A percentile compares a stretch with the other conserved stretches of the same genome.
Conservation (phyloP, 441 rosid genomes). For the Rhodomyrtus psidioides region DNA sequence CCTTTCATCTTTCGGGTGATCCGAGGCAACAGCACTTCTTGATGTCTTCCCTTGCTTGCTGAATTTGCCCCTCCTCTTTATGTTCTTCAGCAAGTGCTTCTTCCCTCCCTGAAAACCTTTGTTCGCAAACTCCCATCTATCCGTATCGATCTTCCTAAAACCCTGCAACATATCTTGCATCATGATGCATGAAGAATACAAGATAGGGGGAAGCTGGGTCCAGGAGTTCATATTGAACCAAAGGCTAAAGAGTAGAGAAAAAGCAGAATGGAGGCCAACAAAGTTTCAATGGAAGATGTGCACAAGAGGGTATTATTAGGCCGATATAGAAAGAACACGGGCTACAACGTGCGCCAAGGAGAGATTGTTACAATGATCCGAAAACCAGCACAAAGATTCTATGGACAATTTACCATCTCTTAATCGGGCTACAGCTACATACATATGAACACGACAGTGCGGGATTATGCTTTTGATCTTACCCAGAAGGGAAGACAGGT, state of each 20-base stretch:
- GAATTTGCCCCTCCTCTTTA: conserved; percentile 47
- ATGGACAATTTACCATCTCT: background rate
- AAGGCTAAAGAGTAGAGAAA: background rate
- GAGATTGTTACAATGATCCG: background rate
- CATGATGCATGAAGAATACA: background rate
- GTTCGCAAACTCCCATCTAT: conserved; percentile 68
- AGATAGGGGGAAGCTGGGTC: background rate
- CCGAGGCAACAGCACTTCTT: background rate
- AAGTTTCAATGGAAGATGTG: background rate
- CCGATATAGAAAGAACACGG: background rate
- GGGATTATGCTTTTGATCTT: background rate
- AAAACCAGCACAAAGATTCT: background rate
- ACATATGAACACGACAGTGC: background rate
- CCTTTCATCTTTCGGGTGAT: background rate
- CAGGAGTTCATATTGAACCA: background rate
- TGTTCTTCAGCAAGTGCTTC: conserved; percentile 57
- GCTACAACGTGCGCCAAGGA: background rate
- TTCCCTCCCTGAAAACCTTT: conserved; percentile 54
- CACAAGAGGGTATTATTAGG: background rate
- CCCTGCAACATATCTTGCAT: conserved; percentile 31
- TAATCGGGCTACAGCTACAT: background rate
- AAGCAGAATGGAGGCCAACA: background rate
- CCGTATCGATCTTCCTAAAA: conserved; percentile 60
- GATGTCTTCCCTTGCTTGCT: conserved; percentile 18
- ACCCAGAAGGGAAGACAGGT: background rate